Percentiles rank a stretch among this genome's conserved stretches.
These are phyloP conservation scores for Mycosphaerelloides madeirae DNA, from an alignment of 2,329 filamentous ascomycete genomes.

Conservation along the genomic window DNA sequence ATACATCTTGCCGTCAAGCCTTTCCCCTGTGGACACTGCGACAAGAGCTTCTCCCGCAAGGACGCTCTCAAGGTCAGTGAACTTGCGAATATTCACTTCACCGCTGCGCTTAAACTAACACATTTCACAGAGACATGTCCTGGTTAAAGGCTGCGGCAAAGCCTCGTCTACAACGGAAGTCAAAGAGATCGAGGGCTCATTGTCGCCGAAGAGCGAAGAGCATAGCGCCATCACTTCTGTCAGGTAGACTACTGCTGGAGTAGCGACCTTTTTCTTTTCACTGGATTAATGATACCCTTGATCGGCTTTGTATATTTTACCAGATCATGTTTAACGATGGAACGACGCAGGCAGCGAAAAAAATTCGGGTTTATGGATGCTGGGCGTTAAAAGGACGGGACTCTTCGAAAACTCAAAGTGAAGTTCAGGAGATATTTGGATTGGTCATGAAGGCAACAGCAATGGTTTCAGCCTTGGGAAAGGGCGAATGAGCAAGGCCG, in stretches of 20 bases:
- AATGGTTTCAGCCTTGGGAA: too few species aligned
- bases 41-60: conserved; percentile 95
- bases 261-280: conserved; percentile 12
- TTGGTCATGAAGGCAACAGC: too few species aligned
- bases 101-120: conserved; percentile 38
- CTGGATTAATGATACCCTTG: conserved; percentile 17
- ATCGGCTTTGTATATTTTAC: conserved; percentile 8
- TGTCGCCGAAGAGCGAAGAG: conserved; percentile 32
- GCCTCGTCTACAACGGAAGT: conserved; percentile 31
- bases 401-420: too few species aligned
- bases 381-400: too few species aligned
- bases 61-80: conserved; percentile 88
- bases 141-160: conserved; percentile 65
- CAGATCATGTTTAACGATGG: conserved; percentile 2
- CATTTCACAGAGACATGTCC: conserved; percentile 55
- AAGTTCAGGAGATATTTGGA: too few species aligned
- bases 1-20: conserved; percentile 96
- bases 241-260: neutral
- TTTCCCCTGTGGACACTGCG: conserved; percentile 84
- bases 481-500: too few species aligned
- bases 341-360: conserved; percentile 8
- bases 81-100: too few species aligned
- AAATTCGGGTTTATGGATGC: neutral
- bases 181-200: conserved; percentile 34
- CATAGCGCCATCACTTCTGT: conserved; percentile 17